Conservation (phyloP, 352 stramenopile species). For the Globisporangium megalacanthum region DNA sequence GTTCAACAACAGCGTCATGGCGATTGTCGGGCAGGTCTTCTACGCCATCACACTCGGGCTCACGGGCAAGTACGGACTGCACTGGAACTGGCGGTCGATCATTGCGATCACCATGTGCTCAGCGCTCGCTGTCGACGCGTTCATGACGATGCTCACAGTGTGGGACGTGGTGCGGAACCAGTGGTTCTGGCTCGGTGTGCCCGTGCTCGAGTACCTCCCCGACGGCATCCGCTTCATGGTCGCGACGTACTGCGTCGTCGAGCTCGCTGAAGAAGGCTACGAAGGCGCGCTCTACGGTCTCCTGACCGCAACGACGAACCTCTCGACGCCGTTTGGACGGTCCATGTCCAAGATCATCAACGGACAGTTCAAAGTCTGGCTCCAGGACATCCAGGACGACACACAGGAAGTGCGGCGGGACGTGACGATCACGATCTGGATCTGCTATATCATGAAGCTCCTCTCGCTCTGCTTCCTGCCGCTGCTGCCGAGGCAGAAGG, state of each 20-base stretch:
- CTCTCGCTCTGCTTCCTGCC: conserved; percentile 13
- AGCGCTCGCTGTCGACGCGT: conserved; percentile 12
- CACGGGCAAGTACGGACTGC: conserved; percentile 14
- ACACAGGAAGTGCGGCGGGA: conserved; percentile 20
- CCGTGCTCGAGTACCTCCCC: conserved; percentile 29
- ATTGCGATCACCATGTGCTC: conserved; percentile 12
- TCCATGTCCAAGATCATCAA: conserved; percentile 29
- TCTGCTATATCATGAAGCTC: conserved; percentile 9
- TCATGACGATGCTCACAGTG: conserved; percentile 19
- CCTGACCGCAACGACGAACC: conserved; percentile 34
- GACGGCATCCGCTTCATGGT: conserved; percentile 36
- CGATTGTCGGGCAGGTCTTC: conserved; percentile 35
- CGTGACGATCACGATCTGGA: no score
- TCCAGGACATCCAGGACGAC: conserved; percentile 33
- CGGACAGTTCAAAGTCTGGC: conserved; percentile 29
- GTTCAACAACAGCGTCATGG: conserved; percentile 22
- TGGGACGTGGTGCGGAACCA: conserved; percentile 35
- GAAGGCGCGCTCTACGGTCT: conserved; percentile 40
- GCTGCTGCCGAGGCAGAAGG: conserved; percentile 16
- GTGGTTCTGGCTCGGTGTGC: conserved; percentile 40
- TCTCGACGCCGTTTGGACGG: conserved; percentile 29
- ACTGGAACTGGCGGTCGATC: conserved; percentile 34
- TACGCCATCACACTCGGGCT: conserved; percentile 37
- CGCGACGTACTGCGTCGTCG: conserved; percentile 37
- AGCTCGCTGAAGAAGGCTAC: conserved; percentile 38